A percentile compares a stretch with the other conserved stretches of the same genome.
These are phyloP conservation scores for Cornus controversa DNA, from an alignment of 148 eudicot genomes.

Conservation along the genomic window DNA sequence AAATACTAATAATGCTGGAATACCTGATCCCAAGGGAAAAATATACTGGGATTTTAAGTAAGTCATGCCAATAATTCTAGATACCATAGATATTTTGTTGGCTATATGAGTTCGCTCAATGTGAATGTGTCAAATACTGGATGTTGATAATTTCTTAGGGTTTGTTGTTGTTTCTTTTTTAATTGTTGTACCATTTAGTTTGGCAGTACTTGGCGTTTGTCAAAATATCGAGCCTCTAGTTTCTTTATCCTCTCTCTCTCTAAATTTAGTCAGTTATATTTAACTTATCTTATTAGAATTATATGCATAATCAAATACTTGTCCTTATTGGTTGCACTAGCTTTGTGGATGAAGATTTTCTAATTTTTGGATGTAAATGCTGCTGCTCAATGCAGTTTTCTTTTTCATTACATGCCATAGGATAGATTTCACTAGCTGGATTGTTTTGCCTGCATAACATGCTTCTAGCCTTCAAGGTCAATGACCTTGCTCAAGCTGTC, in stretches of 20 bases:
- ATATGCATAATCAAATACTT: neutral
- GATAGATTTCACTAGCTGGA: neutral
- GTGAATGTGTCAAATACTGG: neutral
- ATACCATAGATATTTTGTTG: neutral
- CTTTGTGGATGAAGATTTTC: neutral
- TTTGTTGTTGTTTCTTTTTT: neutral
- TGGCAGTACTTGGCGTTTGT: neutral
- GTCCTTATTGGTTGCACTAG: neutral
- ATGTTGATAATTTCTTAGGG: neutral
- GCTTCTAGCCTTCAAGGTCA: neutral
- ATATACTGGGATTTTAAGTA: constrained; percentile 88
- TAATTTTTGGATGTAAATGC: neutral
- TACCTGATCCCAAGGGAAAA: constrained; percentile 82
- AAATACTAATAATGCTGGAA: constrained; percentile 79
- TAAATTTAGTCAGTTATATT: neutral
- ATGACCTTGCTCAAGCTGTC: neutral
- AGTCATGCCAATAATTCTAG: constrained; percentile 19
- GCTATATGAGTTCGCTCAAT: too few relatives aligned
- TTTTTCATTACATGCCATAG: neutral
- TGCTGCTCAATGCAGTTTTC: neutral
- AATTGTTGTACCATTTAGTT: neutral
- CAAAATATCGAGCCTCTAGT: neutral
- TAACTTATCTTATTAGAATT: neutral
- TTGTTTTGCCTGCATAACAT: neutral
- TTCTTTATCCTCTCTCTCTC: neutral